Evolutionary conservation across 2,329 filamentous ascomycete genomes (phyloP).

Genomic region (Zymoseptoria brevis): DNA sequence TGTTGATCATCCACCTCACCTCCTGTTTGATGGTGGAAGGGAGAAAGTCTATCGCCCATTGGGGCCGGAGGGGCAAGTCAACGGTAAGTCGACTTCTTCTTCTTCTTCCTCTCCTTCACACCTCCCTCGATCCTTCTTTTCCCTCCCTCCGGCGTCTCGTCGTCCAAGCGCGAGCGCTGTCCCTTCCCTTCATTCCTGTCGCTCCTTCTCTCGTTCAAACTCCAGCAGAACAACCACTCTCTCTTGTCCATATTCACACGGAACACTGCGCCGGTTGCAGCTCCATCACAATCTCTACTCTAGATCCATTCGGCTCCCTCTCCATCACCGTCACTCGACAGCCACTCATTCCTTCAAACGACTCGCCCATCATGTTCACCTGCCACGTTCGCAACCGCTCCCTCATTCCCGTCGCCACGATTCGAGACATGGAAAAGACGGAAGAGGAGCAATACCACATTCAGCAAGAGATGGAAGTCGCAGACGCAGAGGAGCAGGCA

Average conservation of each 20-base stretch:
- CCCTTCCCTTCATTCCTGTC: not conserved
- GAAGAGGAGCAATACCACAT: slow-evolving; percentile 23
- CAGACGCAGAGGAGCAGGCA: slow-evolving; percentile 15
- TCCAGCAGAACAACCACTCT: not conserved
- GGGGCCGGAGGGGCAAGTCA: no score
- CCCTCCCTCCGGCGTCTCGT: no score
- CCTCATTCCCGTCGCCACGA: slow-evolving; percentile 37
- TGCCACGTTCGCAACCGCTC: slow-evolving; percentile 37
- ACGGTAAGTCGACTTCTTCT: no score
- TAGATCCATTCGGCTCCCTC: not conserved
- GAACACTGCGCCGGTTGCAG: not conserved
- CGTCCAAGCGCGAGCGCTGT: not conserved
- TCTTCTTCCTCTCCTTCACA: not conserved
- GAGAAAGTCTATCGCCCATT: no score
- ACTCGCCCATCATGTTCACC: slow-evolving; percentile 32
- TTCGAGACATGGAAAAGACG: slow-evolving; percentile 36
- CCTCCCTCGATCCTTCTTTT: not conserved
- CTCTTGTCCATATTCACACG: not conserved
- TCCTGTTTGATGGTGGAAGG: no score
- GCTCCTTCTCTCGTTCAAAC: not conserved
- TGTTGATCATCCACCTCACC: no score
- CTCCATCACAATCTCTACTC: not conserved
- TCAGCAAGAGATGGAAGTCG: slow-evolving; percentile 23
- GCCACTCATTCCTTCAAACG: not conserved
- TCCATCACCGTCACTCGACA: not conserved